Evolutionary conservation across 768 basidiomycete species (phyloP).

Genomic region (Nidularia pulvinata): DNA sequence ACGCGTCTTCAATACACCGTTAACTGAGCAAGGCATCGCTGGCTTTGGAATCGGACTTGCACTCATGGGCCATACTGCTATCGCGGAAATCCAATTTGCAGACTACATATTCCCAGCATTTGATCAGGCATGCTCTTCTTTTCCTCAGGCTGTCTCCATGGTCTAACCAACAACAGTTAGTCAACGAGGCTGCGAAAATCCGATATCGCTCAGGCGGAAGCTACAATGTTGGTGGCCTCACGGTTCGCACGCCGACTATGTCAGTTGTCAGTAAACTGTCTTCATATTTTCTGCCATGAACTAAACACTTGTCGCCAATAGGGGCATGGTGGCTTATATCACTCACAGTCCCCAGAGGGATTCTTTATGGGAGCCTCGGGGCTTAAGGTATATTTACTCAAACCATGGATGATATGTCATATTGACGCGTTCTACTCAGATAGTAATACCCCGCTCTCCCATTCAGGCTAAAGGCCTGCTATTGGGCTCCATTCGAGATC

Average conservation of each 20-base stretch:
- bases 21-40: constrained; percentile 93
- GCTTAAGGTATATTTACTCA: constrained; percentile 58
- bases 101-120: constrained; percentile 96
- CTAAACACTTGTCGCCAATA: constrained; percentile 7
- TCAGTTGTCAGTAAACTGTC: constrained; percentile 60
- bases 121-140: constrained; percentile 62
- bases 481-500: constrained; percentile 85
- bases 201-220: constrained; percentile 88
- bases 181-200: constrained; percentile 95
- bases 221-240: constrained; percentile 81
- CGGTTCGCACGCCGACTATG: constrained; percentile 87
- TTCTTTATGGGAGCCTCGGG: constrained; percentile 93
- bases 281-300: not conserved
- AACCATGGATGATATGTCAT: not conserved
- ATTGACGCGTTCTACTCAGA: constrained; percentile 22
- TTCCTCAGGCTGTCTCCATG: constrained; percentile 1
- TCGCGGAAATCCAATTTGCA: constrained; percentile 91
- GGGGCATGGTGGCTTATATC: constrained; percentile 90
- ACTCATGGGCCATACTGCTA: constrained; percentile 91
- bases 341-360: constrained; percentile 94
- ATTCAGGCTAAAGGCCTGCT: constrained; percentile 96
- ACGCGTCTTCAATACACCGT: constrained; percentile 93
- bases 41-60: constrained; percentile 94
- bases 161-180: constrained; percentile 49
- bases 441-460: constrained; percentile 94